These are phyloP conservation scores for Sugiyamaella sp. DNA, from an alignment of 1,139 yeast species.

Conservation along the genomic window DNA sequence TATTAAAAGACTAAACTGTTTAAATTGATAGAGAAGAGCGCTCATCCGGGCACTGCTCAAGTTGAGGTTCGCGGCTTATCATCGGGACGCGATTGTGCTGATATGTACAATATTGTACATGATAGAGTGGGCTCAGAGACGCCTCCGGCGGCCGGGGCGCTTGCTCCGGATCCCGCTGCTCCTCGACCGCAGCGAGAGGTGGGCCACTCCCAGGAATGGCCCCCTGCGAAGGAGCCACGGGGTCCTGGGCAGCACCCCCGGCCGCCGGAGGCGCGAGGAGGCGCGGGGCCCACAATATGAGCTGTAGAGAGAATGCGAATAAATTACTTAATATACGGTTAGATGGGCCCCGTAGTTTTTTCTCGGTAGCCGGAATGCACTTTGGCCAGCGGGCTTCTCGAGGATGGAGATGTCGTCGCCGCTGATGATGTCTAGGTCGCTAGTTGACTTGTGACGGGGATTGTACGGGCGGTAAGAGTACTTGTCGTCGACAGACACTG, in stretches of 20 bases:
- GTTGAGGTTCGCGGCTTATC: too few species aligned
- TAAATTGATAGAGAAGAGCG: too few species aligned
- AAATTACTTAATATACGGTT: slow-evolving; percentile 13
- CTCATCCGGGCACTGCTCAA: not conserved
- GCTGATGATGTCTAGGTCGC: slow-evolving; percentile 23
- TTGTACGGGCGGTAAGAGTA: slow-evolving; percentile 30
- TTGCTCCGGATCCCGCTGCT: slow-evolving; percentile 6
- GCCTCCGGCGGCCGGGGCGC: slow-evolving; percentile 10
- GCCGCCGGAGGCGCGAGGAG: not conserved
- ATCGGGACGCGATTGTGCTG: too few species aligned
- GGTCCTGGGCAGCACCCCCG: not conserved
- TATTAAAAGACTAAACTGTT: not conserved
- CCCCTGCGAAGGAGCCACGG: not conserved
- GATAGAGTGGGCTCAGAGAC: not conserved
- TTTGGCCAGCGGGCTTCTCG: slow-evolving; percentile 28
- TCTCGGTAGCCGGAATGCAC: slow-evolving; percentile 26
- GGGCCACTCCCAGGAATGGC: too few species aligned
- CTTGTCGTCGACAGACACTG: slow-evolving; percentile 20
- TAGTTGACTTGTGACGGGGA: slow-evolving; percentile 18
- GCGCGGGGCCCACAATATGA: not conserved
- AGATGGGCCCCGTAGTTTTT: slow-evolving; percentile 14
- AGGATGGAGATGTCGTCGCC: slow-evolving; percentile 29
- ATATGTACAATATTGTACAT: too few species aligned
- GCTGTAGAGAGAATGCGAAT: not conserved
- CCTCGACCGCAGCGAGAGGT: not conserved